Evolutionary conservation across 768 basidiomycete genomes (phyloP).

Genomic region (Pisolithus orientalis): DNA sequence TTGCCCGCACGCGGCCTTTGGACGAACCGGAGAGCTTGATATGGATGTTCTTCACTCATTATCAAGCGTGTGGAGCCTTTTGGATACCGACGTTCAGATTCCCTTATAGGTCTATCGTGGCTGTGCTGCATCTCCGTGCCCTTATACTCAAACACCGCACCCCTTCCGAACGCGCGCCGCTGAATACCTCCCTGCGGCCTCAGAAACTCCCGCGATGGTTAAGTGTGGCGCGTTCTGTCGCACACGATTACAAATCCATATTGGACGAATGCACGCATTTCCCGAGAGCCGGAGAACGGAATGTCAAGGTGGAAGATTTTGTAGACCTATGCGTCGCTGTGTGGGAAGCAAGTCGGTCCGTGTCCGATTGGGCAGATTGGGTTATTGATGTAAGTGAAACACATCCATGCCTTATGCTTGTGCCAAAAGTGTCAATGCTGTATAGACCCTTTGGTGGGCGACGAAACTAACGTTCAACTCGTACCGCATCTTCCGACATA

Average conservation of each 20-base stretch:
- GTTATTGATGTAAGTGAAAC: slow-evolving; percentile 63
- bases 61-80: slow-evolving; percentile 51
- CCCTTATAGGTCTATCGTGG: slow-evolving; percentile 63
- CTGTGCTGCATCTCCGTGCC: slow-evolving; percentile 67
- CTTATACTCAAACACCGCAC: slow-evolving; percentile 47
- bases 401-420: background rate
- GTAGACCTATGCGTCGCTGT: slow-evolving; percentile 73
- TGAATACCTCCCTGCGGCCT: slow-evolving; percentile 14
- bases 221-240: slow-evolving; percentile 55
- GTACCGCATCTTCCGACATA: slow-evolving; percentile 76
- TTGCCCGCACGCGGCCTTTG: slow-evolving; percentile 38
- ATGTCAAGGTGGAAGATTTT: slow-evolving; percentile 76
- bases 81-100: slow-evolving; percentile 83
- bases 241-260: slow-evolving; percentile 65
- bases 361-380: slow-evolving; percentile 64
- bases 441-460: slow-evolving; percentile 87
- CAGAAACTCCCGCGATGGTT: slow-evolving; percentile 50
- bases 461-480: slow-evolving; percentile 93
- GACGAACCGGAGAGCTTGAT: slow-evolving; percentile 36
- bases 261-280: slow-evolving; percentile 67
- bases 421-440: background rate
- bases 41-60: slow-evolving; percentile 61
- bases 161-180: slow-evolving; percentile 9
- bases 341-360: slow-evolving; percentile 71
- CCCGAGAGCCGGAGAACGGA: slow-evolving; percentile 75